Conservation (phyloP, 306 rosid genomes). For the Amphicarpaea edgeworthii region DNA sequence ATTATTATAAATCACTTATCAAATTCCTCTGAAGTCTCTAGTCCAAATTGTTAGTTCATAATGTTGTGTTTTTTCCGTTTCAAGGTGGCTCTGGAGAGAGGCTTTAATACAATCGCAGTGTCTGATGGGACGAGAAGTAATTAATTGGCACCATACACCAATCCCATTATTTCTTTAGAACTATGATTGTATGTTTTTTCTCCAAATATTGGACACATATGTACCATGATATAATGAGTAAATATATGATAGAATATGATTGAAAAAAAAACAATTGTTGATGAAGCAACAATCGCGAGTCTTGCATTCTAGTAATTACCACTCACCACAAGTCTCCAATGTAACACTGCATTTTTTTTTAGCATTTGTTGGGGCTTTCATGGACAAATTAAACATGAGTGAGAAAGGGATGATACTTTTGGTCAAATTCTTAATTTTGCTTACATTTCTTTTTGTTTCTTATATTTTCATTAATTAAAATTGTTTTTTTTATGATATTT, state of each 20-base stretch:
- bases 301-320: too few relatives aligned
- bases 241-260: not conserved
- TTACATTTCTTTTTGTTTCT: too few relatives aligned
- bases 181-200: not conserved
- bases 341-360: too few relatives aligned
- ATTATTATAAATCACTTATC: not conserved
- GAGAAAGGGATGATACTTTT: too few relatives aligned
- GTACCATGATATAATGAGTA: not conserved
- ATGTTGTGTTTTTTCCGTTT: conserved; percentile 16
- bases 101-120: conserved; percentile 34
- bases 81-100: conserved; percentile 47
- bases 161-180: conserved; percentile 6
- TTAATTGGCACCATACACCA: conserved; percentile 33
- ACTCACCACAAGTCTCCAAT: too few relatives aligned
- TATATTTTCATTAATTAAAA: too few relatives aligned
- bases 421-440: too few relatives aligned
- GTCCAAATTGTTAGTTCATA: conserved; percentile 12
- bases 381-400: too few relatives aligned
- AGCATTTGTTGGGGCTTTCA: too few relatives aligned
- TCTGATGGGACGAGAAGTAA: conserved; percentile 33
- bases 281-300: too few relatives aligned
- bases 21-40: not conserved
- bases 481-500: too few relatives aligned
- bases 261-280: not conserved
- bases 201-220: not conserved